Evolutionary conservation across 371 early-diverging fungal species (phyloP).

Genomic region (Saksenaea vasiformis): DNA sequence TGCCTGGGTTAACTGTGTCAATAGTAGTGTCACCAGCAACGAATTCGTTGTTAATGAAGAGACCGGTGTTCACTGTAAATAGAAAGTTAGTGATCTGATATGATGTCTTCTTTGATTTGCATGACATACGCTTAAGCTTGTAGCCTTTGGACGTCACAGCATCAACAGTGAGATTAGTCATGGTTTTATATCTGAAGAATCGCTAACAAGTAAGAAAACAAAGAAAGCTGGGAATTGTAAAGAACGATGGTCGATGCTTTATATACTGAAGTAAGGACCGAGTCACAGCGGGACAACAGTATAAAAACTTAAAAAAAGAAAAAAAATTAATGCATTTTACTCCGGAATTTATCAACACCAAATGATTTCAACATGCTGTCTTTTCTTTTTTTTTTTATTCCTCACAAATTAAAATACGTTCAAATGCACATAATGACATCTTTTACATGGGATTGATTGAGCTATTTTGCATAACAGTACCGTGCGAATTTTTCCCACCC

Average conservation of each 20-base stretch:
- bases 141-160: constrained; percentile 36
- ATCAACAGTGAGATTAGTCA: constrained; percentile 30
- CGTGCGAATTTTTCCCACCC: no score
- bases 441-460: no score
- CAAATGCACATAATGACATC: no score
- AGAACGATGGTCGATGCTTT: constrained; percentile 1
- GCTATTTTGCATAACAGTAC: no score
- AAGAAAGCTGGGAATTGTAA: constrained; percentile 2
- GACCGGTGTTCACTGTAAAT: constrained; percentile 52
- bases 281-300: background rate
- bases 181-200: background rate
- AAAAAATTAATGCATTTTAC: background rate
- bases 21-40: constrained; percentile 45
- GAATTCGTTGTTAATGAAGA: constrained; percentile 59
- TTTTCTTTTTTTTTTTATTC: no score
- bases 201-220: background rate
- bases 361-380: no score
- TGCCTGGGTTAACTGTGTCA: constrained; percentile 53
- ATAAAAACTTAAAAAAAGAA: background rate
- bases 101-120: no score
- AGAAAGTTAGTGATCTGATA: background rate
- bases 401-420: no score
- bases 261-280: constrained; percentile 1
- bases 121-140: constrained; percentile 38
- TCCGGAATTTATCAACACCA: no score